Percentiles rank a stretch among this genome's conserved stretches.
Evolutionary conservation across 2,329 filamentous ascomycete genomes (phyloP).

Genomic region (Fusarium guadeloupense): DNA sequence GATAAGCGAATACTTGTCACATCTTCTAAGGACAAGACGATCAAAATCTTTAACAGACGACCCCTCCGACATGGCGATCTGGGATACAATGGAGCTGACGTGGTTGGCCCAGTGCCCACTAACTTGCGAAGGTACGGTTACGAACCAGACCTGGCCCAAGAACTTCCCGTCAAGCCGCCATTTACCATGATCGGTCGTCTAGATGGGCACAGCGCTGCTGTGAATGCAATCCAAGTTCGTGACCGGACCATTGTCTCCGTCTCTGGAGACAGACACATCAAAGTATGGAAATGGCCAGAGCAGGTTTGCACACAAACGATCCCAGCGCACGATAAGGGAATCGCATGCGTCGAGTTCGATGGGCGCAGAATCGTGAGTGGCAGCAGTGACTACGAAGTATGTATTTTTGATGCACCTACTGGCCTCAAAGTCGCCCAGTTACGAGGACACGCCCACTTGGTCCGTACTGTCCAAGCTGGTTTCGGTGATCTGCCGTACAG

Average conservation of each 20-base stretch:
- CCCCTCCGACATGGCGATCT: conserved; percentile 69
- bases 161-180: conserved; percentile 65
- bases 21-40: conserved; percentile 95
- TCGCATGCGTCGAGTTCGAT: conserved; percentile 97
- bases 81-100: conserved; percentile 58
- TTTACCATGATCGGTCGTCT: conserved; percentile 83
- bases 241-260: conserved; percentile 90
- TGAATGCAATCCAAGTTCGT: conserved; percentile 94
- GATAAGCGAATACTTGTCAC: conserved; percentile 92
- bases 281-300: conserved; percentile 90
- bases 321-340: conserved; percentile 90
- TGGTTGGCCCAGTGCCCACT: conserved; percentile 62
- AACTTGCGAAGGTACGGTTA: conserved; percentile 65
- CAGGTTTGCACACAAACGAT: conserved; percentile 81
- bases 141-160: conserved; percentile 56
- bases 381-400: conserved; percentile 94
- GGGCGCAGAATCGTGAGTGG: conserved; percentile 92
- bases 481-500: conserved; percentile 90
- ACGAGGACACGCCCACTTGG: conserved; percentile 81
- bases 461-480: conserved; percentile 93
- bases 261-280: conserved; percentile 92
- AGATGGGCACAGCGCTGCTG: conserved; percentile 86
- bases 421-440: conserved; percentile 91
- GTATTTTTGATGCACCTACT: conserved; percentile 89
- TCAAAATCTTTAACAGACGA: conserved; percentile 92